Evolutionary conservation across 2,329 filamentous ascomycete genomes (phyloP).

Genomic region (Amauroascus niger): DNA sequence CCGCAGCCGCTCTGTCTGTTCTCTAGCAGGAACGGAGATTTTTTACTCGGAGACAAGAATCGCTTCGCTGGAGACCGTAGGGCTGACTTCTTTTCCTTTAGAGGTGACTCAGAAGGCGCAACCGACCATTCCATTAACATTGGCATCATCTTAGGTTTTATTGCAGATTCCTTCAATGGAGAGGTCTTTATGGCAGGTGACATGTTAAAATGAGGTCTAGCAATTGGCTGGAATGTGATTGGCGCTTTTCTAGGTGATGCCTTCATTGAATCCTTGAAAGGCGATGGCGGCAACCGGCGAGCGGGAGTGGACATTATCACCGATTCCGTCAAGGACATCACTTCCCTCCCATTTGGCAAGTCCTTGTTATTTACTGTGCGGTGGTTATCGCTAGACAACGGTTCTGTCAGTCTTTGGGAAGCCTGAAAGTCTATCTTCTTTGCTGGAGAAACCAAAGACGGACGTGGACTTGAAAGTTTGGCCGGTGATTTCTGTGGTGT

Average conservation of each 20-base stretch:
- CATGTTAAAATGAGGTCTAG: conserved; percentile 16
- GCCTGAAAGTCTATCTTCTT: conserved; percentile 31
- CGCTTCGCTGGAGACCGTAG: conserved; percentile 39
- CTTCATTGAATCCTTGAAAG: conserved; percentile 36
- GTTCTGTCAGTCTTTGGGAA: conserved; percentile 2
- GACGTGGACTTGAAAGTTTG: conserved; percentile 22
- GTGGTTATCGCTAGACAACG: neutral
- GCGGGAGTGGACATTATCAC: conserved; percentile 36
- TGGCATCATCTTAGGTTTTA: conserved; percentile 31
- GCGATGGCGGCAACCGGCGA: conserved; percentile 36
- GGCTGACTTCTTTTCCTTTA: conserved; percentile 30
- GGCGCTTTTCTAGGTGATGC: conserved; percentile 33
- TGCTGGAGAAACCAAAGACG: conserved; percentile 28
- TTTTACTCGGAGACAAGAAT: conserved; percentile 33
- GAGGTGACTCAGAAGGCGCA: conserved; percentile 28
- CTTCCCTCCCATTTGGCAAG: neutral
- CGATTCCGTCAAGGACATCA: conserved; percentile 24
- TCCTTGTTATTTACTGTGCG: neutral
- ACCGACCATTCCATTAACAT: conserved; percentile 30
- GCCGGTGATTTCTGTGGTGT: conserved; percentile 28
- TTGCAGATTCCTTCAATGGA: conserved; percentile 38
- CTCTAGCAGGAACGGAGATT: neutral
- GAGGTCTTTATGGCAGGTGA: conserved; percentile 20
- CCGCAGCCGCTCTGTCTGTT: neutral
- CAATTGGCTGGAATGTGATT: conserved; percentile 20